These are phyloP conservation scores for Bullera alba DNA, from an alignment of 768 basidiomycete species.

Conservation along the genomic window DNA sequence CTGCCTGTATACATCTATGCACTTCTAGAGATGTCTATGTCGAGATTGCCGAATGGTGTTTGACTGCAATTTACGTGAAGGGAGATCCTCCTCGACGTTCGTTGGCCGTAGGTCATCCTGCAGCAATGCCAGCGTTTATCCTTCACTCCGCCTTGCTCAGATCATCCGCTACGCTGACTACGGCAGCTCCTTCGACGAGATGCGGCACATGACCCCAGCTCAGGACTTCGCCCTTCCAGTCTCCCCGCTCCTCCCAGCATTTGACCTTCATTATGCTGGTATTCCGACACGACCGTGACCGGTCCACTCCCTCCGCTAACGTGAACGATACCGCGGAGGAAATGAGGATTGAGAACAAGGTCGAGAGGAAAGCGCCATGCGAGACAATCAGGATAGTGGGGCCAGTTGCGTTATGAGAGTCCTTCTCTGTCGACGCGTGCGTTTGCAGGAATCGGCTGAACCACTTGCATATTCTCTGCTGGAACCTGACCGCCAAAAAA, in stretches of 20 bases:
- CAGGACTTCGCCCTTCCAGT: conserved; percentile 17
- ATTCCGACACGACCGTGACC: conserved; percentile 16
- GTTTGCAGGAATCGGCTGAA: conserved; percentile 15
- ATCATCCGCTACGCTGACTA: neutral
- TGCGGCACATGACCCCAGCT: conserved; percentile 29
- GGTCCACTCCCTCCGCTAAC: conserved; percentile 7
- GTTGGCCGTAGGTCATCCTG: too few species aligned
- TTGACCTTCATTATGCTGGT: conserved; percentile 27
- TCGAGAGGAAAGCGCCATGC: conserved; percentile 27
- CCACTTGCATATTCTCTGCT: conserved; percentile 11
- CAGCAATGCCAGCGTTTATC: too few species aligned
- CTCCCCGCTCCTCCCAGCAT: neutral
- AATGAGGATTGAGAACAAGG: conserved; percentile 12
- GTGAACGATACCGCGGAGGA: conserved; percentile 3
- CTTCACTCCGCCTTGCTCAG: too few species aligned
- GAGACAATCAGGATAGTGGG: conserved; percentile 20
- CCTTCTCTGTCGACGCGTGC: neutral
- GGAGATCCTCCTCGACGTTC: too few species aligned
- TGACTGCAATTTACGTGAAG: too few species aligned
- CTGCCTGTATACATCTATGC: too few species aligned
- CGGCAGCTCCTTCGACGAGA: conserved; percentile 1
- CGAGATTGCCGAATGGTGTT: too few species aligned
- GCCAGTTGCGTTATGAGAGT: neutral
- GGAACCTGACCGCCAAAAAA: conserved; percentile 8
- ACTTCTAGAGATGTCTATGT: too few species aligned